phyloP scores from a whole-genome alignment of 2,329 filamentous ascomycete genomes.

The Talaromyces amestolkiae region DNA sequence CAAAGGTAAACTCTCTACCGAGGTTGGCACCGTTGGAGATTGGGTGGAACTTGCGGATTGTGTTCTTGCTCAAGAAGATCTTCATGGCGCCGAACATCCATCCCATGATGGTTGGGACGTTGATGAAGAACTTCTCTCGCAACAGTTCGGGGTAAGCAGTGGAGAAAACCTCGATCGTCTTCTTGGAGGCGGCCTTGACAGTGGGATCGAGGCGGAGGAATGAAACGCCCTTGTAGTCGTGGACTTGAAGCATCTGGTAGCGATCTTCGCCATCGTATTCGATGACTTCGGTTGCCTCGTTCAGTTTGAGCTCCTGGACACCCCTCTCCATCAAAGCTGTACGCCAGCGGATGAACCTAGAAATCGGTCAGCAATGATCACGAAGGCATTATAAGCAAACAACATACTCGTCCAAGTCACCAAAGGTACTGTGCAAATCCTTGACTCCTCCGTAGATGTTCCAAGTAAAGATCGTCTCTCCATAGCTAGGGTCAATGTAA shows the following conservation, averaged over 20 bases:
- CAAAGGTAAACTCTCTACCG: slow-evolving; percentile 60
- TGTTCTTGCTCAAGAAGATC: slow-evolving; percentile 69
- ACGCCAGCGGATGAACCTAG: slow-evolving; percentile 84
- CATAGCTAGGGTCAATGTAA: slow-evolving; percentile 57
- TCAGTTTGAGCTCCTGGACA: slow-evolving; percentile 69
- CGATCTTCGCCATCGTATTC: slow-evolving; percentile 64
- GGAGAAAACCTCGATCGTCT: slow-evolving; percentile 78
- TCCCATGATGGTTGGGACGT: slow-evolving; percentile 86
- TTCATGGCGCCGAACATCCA: slow-evolving; percentile 78
- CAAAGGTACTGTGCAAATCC: slow-evolving; percentile 76
- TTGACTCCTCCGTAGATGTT: slow-evolving; percentile 91
- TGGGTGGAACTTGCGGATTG: slow-evolving; percentile 75
- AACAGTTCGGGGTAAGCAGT: slow-evolving; percentile 87
- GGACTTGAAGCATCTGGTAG: slow-evolving; percentile 88
- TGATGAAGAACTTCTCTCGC: slow-evolving; percentile 91
- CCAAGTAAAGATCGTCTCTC: slow-evolving; percentile 71
- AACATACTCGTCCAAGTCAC: slow-evolving; percentile 72
- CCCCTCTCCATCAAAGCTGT: slow-evolving; percentile 87
- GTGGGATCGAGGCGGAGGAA: slow-evolving; percentile 78
- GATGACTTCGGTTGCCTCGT: slow-evolving; percentile 68
- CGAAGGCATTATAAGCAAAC: background rate
- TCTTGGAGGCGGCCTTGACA: slow-evolving; percentile 71
- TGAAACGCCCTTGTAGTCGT: slow-evolving; percentile 85
- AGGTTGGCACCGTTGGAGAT: slow-evolving; percentile 71
- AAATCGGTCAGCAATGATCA: background rate